phyloP scores from a whole-genome alignment of 805 yeast species.

The Myxozyma vanderwaltii region DNA sequence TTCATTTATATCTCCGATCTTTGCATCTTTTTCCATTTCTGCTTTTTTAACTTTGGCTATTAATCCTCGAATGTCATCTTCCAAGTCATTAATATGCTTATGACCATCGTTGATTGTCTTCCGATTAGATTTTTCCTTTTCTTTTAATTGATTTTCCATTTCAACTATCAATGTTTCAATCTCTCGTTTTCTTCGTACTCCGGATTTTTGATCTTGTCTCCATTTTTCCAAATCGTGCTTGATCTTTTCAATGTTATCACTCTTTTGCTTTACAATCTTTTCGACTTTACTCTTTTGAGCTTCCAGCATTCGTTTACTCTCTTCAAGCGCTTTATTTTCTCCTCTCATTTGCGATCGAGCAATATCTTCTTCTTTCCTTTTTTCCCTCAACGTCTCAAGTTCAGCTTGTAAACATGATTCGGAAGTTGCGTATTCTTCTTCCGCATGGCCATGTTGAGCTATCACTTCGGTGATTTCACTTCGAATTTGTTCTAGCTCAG shows the following conservation, averaged over 20 bases:
- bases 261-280: conserved; percentile 20
- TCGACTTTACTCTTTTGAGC: conserved; percentile 42
- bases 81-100: conserved; percentile 22
- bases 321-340: conserved; percentile 45
- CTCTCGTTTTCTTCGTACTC: conserved; percentile 8
- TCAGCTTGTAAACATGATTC: conserved; percentile 39
- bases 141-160: neutral
- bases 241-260: conserved; percentile 31
- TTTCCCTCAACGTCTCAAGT: conserved; percentile 39
- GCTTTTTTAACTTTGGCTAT: conserved; percentile 25
- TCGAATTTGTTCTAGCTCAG: conserved; percentile 43
- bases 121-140: conserved; percentile 10
- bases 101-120: conserved; percentile 22
- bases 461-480: conserved; percentile 40
- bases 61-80: conserved; percentile 21
- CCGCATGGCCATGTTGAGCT: conserved; percentile 36
- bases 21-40: conserved; percentile 23
- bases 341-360: conserved; percentile 41
- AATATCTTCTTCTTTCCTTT: conserved; percentile 40
- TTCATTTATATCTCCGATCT: conserved; percentile 31
- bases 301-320: conserved; percentile 44
- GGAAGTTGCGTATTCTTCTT: conserved; percentile 37
- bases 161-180: conserved; percentile 2
- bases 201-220: conserved; percentile 33
- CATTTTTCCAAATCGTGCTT: conserved; percentile 35